phyloP scores from a whole-genome alignment of 805 yeast genomes.

The Zygoascus tannicola region DNA sequence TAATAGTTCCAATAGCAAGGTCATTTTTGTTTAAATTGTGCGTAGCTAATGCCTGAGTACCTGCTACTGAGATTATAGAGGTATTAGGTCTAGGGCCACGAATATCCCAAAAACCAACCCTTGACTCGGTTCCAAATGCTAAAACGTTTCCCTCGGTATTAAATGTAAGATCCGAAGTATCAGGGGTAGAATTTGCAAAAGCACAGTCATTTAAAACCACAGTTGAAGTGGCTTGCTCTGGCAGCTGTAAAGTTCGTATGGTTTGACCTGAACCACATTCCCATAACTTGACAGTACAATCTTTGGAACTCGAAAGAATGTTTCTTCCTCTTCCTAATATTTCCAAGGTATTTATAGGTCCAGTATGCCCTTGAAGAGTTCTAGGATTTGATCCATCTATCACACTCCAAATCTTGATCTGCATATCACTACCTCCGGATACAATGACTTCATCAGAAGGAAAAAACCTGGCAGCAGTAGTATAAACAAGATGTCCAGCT shows the following conservation, averaged over 20 bases:
- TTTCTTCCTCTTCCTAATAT: slow-evolving; percentile 61
- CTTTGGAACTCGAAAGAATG: slow-evolving; percentile 44
- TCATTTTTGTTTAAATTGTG: neutral
- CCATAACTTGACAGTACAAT: slow-evolving; percentile 53
- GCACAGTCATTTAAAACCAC: neutral
- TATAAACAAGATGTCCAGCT: slow-evolving; percentile 43
- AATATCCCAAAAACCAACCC: slow-evolving; percentile 7
- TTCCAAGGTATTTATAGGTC: slow-evolving; percentile 39
- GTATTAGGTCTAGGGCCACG: neutral
- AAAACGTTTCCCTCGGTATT: slow-evolving; percentile 2
- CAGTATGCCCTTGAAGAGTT: slow-evolving; percentile 41
- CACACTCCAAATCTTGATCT: slow-evolving; percentile 53
- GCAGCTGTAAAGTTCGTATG: slow-evolving; percentile 31
- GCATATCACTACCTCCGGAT: slow-evolving; percentile 51
- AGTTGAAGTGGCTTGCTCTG: neutral
- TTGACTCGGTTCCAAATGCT: slow-evolving; percentile 4
- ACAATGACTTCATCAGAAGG: slow-evolving; percentile 57
- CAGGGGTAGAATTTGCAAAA: neutral
- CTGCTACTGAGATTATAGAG: slow-evolving; percentile 13
- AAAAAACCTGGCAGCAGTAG: slow-evolving; percentile 40
- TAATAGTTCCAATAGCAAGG: neutral
- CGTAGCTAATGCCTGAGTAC: slow-evolving; percentile 11
- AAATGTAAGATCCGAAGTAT: neutral
- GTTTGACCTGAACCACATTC: slow-evolving; percentile 52
- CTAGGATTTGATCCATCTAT: slow-evolving; percentile 41